A percentile compares a stretch with the other conserved stretches of the same genome.
Conservation (phyloP, 129 eudicot species). For the Chrysanthemum seticuspe region DNA sequence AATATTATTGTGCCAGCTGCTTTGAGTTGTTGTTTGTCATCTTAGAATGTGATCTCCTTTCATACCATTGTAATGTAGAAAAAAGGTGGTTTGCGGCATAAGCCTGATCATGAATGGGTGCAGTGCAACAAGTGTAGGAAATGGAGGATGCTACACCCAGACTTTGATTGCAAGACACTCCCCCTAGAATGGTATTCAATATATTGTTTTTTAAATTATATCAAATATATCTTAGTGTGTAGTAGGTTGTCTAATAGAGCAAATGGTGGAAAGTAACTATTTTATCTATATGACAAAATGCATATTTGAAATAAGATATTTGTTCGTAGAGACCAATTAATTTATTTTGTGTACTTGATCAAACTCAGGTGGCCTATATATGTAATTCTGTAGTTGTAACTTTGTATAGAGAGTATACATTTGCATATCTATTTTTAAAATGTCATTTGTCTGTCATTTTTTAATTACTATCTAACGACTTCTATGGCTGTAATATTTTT, state of each 20-base stretch:
- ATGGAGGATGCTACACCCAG: constrained; percentile 56
- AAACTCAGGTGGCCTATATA: neutral
- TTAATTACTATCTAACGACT: neutral
- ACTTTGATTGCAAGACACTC: constrained; percentile 45
- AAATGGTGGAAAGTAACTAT: no score
- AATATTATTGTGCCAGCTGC: neutral
- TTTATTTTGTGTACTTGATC: neutral
- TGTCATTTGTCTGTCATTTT: neutral
- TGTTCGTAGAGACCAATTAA: neutral
- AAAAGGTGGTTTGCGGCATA: constrained; percentile 37
- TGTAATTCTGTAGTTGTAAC: neutral
- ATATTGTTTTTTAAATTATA: neutral
- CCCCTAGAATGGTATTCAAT: constrained; percentile 55
- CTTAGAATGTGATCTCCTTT: neutral
- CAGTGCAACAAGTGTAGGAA: constrained; percentile 82
- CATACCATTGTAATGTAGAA: constrained; percentile 28
- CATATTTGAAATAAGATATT: neutral
- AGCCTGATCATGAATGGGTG: constrained; percentile 79
- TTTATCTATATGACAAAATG: no score
- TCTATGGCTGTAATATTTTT: neutral
- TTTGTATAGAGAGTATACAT: neutral
- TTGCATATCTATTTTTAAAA: neutral
- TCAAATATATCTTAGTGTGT: no score
- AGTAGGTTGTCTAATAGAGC: no score
- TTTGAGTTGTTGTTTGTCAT: neutral